Base-by-base conservation (phyloP, 768 basidiomycete species). In the Tulasnella calospora region DNA sequence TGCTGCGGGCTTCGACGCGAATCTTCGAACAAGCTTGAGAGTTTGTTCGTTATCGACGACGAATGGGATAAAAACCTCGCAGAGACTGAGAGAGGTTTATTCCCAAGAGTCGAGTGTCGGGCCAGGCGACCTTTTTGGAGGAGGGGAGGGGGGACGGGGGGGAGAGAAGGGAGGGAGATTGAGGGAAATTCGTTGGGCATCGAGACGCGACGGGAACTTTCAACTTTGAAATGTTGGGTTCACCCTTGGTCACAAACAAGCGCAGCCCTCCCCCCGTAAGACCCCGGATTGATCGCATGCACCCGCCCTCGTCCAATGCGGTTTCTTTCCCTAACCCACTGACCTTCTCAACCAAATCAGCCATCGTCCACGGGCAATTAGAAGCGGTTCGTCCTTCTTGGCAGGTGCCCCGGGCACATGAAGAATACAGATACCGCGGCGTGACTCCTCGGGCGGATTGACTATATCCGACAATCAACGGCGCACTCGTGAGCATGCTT, bases 401-500 rank as follows among this genome's bases (percentile, higher is more conserved):
- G 61, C 61, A 67, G 61, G 27, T 67, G 61, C 61, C 35, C 61
- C 61, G 61, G 30, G 30, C n/a, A 67, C 27, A 67, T 67, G 61
- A 67, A 67, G 30, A 15, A 27, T 30, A 67, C 27, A 23, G n/a
- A 33, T 27, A 67, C 61, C 33, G 61, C 61, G 33, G 30, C 61
- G 61, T 67, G 61, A 67, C 61, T 67, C 27, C 61, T 67, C 27
- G 61, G 61, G 30, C 61, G 61, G 61, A 67, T 35, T 67, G 61
- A 67, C 61, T 67, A 67, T 67, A 67, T 67, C 61, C 61, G 61
- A 67, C 61, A 67, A 67, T 67, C 61, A 67, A 67, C 61, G 61
- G 30, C 61, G 61, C 61, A 67, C 33, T 67, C 61, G 27, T 67
- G 61, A 35, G 61, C 61, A 33, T 30, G 61, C 61, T 67, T 67